These are phyloP conservation scores for Trichosanthes truncata DNA, from an alignment of 306 rosid genomes.

Conservation along the genomic window DNA sequence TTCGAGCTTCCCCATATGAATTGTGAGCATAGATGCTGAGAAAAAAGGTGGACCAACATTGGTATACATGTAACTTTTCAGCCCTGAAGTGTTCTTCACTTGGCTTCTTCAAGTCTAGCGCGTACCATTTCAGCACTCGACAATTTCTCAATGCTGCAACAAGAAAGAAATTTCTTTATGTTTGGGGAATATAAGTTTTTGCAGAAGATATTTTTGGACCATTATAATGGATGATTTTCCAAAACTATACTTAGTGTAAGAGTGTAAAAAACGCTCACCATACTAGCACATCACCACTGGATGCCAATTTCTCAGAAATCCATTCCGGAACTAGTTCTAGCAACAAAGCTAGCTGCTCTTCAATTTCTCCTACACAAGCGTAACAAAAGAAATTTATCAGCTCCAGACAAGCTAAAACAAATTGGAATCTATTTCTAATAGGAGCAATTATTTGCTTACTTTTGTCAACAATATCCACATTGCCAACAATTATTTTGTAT, in stretches of 20 bases:
- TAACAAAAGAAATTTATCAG: conserved; percentile 11
- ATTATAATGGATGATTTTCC: not conserved
- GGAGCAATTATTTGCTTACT: conserved; percentile 33
- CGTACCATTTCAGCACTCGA: conserved; percentile 29
- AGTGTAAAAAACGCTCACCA: conserved; percentile 33
- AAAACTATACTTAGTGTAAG: not conserved
- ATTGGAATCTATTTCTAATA: not conserved
- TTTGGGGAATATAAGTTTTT: too few species aligned
- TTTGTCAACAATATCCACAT: conserved; percentile 40
- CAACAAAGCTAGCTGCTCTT: conserved; percentile 58
- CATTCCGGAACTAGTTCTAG: conserved; percentile 70
- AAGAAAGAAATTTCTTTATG: too few species aligned
- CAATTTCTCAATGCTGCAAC: conserved; percentile 45
- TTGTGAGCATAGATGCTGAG: not conserved
- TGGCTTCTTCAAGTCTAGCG: conserved; percentile 53
- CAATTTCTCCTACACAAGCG: conserved; percentile 49
- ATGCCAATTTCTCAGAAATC: conserved; percentile 58
- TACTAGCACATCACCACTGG: conserved; percentile 47
- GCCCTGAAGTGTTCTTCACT: conserved; percentile 12
- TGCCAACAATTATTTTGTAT: conserved; percentile 45
- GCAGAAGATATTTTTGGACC: not conserved
- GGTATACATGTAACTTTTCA: too few species aligned
- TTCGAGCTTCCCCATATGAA: not conserved
- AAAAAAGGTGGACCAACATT: not conserved
- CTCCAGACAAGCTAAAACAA: not conserved